Conservation (phyloP, 257 asterid genomes). For the Misopates orontium region DNA sequence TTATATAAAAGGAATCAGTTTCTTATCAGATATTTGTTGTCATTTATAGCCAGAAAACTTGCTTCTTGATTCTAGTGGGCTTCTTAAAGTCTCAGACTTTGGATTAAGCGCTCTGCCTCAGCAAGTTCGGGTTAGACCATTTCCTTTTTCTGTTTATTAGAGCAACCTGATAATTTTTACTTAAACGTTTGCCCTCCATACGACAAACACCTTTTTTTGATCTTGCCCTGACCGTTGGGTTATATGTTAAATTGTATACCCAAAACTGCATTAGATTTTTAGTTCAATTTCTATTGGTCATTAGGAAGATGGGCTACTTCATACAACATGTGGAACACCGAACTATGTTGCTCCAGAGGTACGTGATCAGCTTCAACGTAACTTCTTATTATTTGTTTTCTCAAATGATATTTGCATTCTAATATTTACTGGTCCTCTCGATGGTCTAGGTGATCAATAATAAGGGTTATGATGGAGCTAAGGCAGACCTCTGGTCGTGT, state of each 20-base stretch:
- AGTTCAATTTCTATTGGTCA: conserved; percentile 18
- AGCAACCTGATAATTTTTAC: too few relatives aligned
- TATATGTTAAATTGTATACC: not conserved
- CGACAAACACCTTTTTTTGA: not conserved
- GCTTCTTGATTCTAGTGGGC: conserved; percentile 53
- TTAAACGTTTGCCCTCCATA: not conserved
- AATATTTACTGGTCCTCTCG: conserved; percentile 18
- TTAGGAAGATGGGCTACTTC: conserved; percentile 76
- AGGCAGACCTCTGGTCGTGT: conserved; percentile 79
- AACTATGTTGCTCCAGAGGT: conserved; percentile 89
- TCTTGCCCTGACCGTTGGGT: not conserved
- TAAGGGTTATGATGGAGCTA: conserved; percentile 81
- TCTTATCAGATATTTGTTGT: not conserved
- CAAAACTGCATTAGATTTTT: not conserved
- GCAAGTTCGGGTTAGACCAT: conserved; percentile 64
- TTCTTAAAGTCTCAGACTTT: conserved; percentile 69
- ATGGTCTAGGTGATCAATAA: conserved; percentile 59
- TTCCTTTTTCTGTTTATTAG: not conserved
- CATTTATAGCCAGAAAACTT: conserved; percentile 59
- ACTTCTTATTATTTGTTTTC: not conserved
- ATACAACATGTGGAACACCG: conserved; percentile 82
- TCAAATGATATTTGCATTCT: not conserved
- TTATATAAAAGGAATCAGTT: too few relatives aligned
- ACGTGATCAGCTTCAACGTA: conserved; percentile 19
- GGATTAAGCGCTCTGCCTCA: conserved; percentile 79